Base-by-base conservation (phyloP, 176 grass and related monocot genomes). In the Triticum urartu region DNA sequence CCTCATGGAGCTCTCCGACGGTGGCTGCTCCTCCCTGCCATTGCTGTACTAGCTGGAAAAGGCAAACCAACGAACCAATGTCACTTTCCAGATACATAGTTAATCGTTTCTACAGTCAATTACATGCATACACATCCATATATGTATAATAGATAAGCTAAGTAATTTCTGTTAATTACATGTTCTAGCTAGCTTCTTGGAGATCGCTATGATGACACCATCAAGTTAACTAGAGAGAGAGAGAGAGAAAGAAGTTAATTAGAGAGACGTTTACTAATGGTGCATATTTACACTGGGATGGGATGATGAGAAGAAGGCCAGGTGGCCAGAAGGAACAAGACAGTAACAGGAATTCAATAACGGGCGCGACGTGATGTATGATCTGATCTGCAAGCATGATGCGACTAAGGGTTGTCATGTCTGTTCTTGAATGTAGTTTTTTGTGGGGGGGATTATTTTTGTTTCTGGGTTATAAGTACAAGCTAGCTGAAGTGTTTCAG, bases 1-100 rank as follows among this genome's bases (percentile, higher is more conserved):
- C 33, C 82, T 90, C 4, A 85, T 93, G 85, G 88, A 88, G 36
- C 86, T 90, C 22, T 86, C 88, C 39, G 69, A 85, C 18, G 88
- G 48, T 45, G 81, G 69, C 81, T 93, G 77, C 86, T 88, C 88
- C 60, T 83, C 88, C 72, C 79, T 83, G 60, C 82, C 86, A 25
- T 83, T 86, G 86, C 30, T 90, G 75, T 86, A 81, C 73, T 85
- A 94, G 67, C 63, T 76, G 10, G 43, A 88, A 33, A 4, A 77
- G 36, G 52, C n/a, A 43, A 61, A 61, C 21, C 22, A 83, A 61
- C 14, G 11, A 59, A 13, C 30, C 39, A 22, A 17, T 42, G 64
- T 69, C 84, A 52, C 82, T 26, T 43, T 66, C 83, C 43, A 77
- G 0, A 77, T 35, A 35, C 43, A 66, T 68, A 50, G 40, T 50